Base-by-base conservation (phyloP, 768 basidiomycete genomes). In the Exsudoporus frostii region DNA sequence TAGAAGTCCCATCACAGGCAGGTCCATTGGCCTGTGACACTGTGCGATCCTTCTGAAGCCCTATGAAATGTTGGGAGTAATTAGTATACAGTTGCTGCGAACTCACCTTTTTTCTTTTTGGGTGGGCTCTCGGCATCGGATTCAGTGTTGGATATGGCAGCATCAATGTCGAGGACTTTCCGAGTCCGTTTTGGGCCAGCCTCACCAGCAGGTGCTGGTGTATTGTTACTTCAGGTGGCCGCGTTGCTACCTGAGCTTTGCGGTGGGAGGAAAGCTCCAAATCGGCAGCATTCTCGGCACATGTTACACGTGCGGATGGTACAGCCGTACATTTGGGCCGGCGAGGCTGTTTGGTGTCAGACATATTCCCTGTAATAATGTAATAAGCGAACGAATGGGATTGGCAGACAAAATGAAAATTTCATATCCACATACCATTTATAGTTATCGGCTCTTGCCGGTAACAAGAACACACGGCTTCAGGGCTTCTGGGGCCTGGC, bases 191-290 rank as follows among this genome's bases (percentile, higher is more conserved):
- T 46, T 46, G 45, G 20, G 20, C 33, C 45, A 33, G 32, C 45
- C 25, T 46, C 7, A 7, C 45, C 10, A 7, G 15, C 45, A 46
- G 45, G 22, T 46, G 33, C 33, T 5, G 11, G 22, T 46, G 45
- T n/a, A 25, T 36, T 25, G 17, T 25, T 3, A 2, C 47, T 30
- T 7, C 7, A 38, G 36, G 25, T 30, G 29, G 11, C 72, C 67
- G 1, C 5, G 2, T 47, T 17, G 29, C 53, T 30, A 15, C 15
- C 17, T 54, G 53, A 5, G 41, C 41, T 8, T 38, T 32, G 7
- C 9, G 3, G 6, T 54, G 34, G 40, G 34, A 49, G n/a, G 41
- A 42, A 5, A 48, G 6, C 34, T 53, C 34, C 17, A 53, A 30
- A 24, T 53, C 25, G 7, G 44, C 36, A 19, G 51, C 45, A 29